A percentile compares a stretch with the other conserved stretches of the same genome.
Conservation (phyloP, 2,329 filamentous ascomycete genomes). For the Fusarium temperatum region DNA sequence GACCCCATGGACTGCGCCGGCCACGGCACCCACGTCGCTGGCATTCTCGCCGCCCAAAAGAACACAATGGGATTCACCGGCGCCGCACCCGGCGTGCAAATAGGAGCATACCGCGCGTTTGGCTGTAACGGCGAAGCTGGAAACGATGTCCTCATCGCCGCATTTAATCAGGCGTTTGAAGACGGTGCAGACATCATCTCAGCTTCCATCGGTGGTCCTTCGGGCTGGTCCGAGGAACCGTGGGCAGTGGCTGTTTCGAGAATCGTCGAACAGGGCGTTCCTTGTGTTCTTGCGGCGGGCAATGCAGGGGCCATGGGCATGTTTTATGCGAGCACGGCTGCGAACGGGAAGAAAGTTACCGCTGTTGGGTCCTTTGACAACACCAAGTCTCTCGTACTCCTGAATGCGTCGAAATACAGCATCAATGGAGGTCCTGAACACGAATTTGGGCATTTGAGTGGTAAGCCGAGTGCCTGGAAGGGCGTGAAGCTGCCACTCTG, state of each 20-base stretch:
- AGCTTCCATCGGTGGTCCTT: constrained; percentile 60
- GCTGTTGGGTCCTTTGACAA: constrained; percentile 63
- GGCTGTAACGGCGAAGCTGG: constrained; percentile 61
- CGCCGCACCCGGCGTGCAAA: constrained; percentile 63
- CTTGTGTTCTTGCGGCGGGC: constrained; percentile 62
- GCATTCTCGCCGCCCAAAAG: constrained; percentile 68
- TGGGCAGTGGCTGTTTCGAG: constrained; percentile 60
- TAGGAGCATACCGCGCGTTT: constrained; percentile 67
- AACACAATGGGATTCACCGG: constrained; percentile 65
- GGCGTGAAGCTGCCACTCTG: constrained; percentile 60
- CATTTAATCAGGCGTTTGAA: constrained; percentile 68
- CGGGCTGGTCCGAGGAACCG: constrained; percentile 62
- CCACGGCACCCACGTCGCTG: constrained; percentile 70
- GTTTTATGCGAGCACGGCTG: constrained; percentile 60
- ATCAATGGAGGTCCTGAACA: constrained; percentile 47
- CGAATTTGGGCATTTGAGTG: constrained; percentile 56
- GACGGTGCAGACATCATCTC: constrained; percentile 68
- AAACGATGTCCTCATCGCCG: constrained; percentile 67
- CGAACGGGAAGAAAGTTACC: constrained; percentile 57
- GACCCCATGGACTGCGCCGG: constrained; percentile 66
- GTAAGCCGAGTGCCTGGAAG: constrained; percentile 54
- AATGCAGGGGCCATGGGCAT: constrained; percentile 58
- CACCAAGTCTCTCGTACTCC: constrained; percentile 52
- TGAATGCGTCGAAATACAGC: constrained; percentile 53
- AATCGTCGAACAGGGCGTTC: constrained; percentile 63